Evolutionary conservation across 768 basidiomycete species (phyloP), one percentile per base, ranked within the genome.

Genomic region (Tricholoma matsutake): DNA sequence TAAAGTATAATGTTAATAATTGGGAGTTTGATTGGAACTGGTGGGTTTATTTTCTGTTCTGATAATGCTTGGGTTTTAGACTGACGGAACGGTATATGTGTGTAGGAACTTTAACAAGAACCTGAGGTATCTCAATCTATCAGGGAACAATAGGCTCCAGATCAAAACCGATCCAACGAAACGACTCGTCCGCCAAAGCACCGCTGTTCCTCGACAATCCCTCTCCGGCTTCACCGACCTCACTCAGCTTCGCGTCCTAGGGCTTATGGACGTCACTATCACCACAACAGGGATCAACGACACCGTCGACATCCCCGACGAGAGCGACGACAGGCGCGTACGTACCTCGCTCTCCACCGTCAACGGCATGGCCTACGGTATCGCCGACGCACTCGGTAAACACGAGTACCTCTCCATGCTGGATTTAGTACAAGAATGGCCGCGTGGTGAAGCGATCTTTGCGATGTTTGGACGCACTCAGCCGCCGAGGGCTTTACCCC

Each of bases 11-110:
- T 71, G 94, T 97, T 66, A 91, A 93, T 66, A 99, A 99, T 69
- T 95, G 89, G 89, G 93, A 96, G 72, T 98, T 95, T 73, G 97
- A 99, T 75, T 98, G 96, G 96, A 98, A 99, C 72, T 98, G 97
- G 96, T 96, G 64, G 54, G 85, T 76, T 34, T 22, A 7, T 20
- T 1, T 62, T 22, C 18, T 37, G 28, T 32, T 39, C 57, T 20
- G 7, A 9, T 34, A 2, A 4, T 4, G 35, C 59, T 25, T n/a
- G n/a, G n/a, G 16, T 37, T 32, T 6, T 61, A 10, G 25, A 43
- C 59, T 56, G 58, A 41, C 8, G 29, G 29, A 3, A 25, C 22
- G n/a, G n/a, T n/a, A n/a, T n/a, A n/a, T 31, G 6, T 8, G 4
- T 43, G 6, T 64, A 97, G 96, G 96, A 98, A 98, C 71, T 97